These are phyloP conservation scores for Cytidiella melzeri DNA, from an alignment of 768 basidiomycete genomes.

Conservation along the genomic window DNA sequence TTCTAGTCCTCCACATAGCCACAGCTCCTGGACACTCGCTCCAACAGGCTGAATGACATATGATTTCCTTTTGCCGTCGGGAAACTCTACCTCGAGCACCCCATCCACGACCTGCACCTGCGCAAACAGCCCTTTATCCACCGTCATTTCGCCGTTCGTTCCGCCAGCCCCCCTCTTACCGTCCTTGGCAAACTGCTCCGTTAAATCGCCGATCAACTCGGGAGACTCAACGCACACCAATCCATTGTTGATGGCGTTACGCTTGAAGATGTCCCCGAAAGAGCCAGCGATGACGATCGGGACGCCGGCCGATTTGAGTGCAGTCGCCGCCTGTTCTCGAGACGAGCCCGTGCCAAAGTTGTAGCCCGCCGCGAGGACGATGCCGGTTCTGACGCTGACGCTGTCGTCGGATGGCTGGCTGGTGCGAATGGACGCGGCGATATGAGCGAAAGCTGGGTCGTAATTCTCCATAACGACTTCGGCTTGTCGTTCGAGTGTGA, in stretches of 20 bases:
- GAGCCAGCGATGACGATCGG: slow-evolving; percentile 95
- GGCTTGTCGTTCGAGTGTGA: slow-evolving; percentile 90
- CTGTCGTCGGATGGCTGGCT: slow-evolving; percentile 15
- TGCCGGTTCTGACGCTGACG: slow-evolving; percentile 43
- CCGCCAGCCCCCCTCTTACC: slow-evolving; percentile 77
- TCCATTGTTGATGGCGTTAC: slow-evolving; percentile 98
- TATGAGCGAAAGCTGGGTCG: slow-evolving; percentile 77
- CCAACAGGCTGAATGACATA: slow-evolving; percentile 78
- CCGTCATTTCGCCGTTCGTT: slow-evolving; percentile 75
- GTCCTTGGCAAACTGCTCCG: slow-evolving; percentile 63
- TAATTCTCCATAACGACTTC: slow-evolving; percentile 99
- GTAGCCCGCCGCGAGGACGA: slow-evolving; percentile 86
- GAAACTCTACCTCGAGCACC: slow-evolving; percentile 21
- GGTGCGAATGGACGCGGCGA: slow-evolving; percentile 48
- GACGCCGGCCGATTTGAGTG: slow-evolving; percentile 88
- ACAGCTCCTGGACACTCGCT: slow-evolving; percentile 92
- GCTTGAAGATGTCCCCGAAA: slow-evolving; percentile 99
- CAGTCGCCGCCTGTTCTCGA: slow-evolving; percentile 97
- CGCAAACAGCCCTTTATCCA: slow-evolving; percentile 53
- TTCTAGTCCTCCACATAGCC: slow-evolving; percentile 93
- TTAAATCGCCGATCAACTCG: slow-evolving; percentile 81
- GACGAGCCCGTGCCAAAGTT: slow-evolving; percentile 99
- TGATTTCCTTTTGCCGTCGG: slow-evolving; percentile 39
- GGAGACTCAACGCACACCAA: slow-evolving; percentile 93
- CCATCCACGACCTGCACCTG: slow-evolving; percentile 62